Evolutionary conservation across 805 yeast species (phyloP).

Genomic region (Lachancea sp.): DNA sequence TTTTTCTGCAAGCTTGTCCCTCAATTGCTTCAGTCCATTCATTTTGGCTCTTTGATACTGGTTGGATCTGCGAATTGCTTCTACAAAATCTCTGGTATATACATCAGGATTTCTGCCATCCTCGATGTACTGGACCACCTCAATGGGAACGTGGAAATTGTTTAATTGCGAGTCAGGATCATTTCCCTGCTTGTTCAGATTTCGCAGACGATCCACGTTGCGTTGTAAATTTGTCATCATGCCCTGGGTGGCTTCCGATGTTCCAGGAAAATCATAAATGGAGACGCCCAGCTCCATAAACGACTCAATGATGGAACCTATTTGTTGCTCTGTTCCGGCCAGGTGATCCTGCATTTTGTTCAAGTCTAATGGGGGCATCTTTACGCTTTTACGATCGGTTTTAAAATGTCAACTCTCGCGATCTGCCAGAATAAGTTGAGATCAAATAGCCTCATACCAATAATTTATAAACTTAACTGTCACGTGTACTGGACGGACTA

Average conservation of each 20-base stretch:
- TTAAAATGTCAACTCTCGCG: too few relatives aligned
- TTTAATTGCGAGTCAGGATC: slow-evolving; percentile 32
- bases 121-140: slow-evolving; percentile 86
- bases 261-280: slow-evolving; percentile 90
- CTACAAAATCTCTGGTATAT: slow-evolving; percentile 93
- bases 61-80: slow-evolving; percentile 83
- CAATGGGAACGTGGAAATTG: slow-evolving; percentile 58
- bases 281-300: slow-evolving; percentile 84
- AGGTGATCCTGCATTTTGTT: slow-evolving; percentile 26
- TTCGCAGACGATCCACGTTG: slow-evolving; percentile 37
- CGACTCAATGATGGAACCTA: slow-evolving; percentile 61
- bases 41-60: slow-evolving; percentile 84
- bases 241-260: slow-evolving; percentile 65
- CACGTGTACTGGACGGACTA: too few relatives aligned
- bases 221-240: slow-evolving; percentile 37
- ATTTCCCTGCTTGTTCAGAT: slow-evolving; percentile 30
- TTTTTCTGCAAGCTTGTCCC: slow-evolving; percentile 61
- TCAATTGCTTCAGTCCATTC: slow-evolving; percentile 56
- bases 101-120: slow-evolving; percentile 97
- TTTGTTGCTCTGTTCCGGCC: slow-evolving; percentile 28
- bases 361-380: slow-evolving; percentile 3
- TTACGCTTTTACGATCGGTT: too few relatives aligned
- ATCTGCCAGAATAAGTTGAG: too few relatives aligned
- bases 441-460: too few relatives aligned
- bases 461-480: too few relatives aligned